phyloP scores from a whole-genome alignment of 108 stramenopile genomes.

The Nannochloropsis oceanica region DNA sequence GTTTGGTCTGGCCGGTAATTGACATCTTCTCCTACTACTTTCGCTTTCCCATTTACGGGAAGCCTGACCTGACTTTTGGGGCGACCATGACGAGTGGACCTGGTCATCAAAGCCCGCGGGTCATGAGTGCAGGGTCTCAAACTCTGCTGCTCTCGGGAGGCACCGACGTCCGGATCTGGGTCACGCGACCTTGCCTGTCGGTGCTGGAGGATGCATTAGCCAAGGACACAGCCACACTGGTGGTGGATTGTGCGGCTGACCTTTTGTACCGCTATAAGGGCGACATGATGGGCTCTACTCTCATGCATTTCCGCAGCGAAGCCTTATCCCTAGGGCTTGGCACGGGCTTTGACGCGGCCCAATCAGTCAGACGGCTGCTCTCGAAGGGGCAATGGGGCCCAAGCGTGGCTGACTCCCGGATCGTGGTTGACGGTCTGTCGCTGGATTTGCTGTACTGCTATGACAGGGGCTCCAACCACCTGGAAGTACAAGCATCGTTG shows the following conservation, averaged over 20 bases:
- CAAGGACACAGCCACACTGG: neutral
- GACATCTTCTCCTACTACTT: constrained; percentile 21
- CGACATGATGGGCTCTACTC: neutral
- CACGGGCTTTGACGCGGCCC: neutral
- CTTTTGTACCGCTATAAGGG: constrained; percentile 9
- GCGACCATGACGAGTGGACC: neutral
- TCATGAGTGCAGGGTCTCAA: neutral
- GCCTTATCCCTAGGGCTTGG: neutral
- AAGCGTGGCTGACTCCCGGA: neutral
- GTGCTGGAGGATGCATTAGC: constrained; percentile 5
- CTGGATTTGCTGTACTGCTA: constrained; percentile 8
- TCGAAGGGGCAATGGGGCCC: neutral
- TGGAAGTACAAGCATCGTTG: constrained; percentile 12
- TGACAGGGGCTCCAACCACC: constrained; percentile 1
- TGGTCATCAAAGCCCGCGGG: neutral
- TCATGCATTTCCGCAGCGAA: neutral
- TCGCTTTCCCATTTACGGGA: neutral
- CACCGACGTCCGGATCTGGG: constrained; percentile 22
- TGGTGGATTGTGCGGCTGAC: constrained; percentile 1
- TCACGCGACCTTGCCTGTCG: constrained; percentile 6
- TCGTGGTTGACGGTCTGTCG: constrained; percentile 15
- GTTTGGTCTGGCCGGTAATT: constrained; percentile 13
- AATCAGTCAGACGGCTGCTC: neutral
- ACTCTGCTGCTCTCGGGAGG: neutral
- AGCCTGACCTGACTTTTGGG: neutral